These are phyloP conservation scores for Hypoxylon sp. DNA, from an alignment of 2,329 filamentous ascomycete genomes.

Conservation along the genomic window DNA sequence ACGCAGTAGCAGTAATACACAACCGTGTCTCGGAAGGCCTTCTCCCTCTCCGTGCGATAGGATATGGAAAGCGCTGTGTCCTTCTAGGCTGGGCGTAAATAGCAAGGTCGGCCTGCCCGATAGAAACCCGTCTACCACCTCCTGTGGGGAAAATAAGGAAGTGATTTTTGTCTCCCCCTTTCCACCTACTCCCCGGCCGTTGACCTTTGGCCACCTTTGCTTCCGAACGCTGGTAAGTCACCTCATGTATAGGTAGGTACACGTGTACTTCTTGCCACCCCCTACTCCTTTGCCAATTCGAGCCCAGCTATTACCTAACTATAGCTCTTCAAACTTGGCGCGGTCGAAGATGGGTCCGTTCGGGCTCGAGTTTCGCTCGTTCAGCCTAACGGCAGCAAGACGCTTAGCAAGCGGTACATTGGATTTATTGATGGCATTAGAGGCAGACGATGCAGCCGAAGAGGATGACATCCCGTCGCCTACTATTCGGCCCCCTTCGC, in stretches of 20 bases:
- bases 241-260: not conserved
- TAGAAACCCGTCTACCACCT: not conserved
- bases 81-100: not conserved
- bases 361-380: slow-evolving; percentile 48
- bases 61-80: not conserved
- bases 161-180: not conserved
- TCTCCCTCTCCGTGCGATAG: not conserved
- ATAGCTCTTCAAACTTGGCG: slow-evolving; percentile 43
- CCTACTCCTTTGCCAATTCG: not conserved
- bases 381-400: slow-evolving; percentile 56
- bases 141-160: not conserved
- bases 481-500: slow-evolving; percentile 48
- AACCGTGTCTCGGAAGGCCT: not conserved
- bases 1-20: not conserved
- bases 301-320: not conserved
- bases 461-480: slow-evolving; percentile 33
- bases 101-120: not conserved
- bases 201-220: not conserved
- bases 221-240: not conserved
- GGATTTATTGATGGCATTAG: slow-evolving; percentile 42
- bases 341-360: slow-evolving; percentile 52
- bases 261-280: not conserved
- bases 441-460: slow-evolving; percentile 27
- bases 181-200: not conserved
- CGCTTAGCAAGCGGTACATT: slow-evolving; percentile 55